A percentile compares a stretch with the other conserved stretches of the same genome.
Conservation (phyloP, 192 early-diverging fungal species). For the Chytriomyces sp. region DNA sequence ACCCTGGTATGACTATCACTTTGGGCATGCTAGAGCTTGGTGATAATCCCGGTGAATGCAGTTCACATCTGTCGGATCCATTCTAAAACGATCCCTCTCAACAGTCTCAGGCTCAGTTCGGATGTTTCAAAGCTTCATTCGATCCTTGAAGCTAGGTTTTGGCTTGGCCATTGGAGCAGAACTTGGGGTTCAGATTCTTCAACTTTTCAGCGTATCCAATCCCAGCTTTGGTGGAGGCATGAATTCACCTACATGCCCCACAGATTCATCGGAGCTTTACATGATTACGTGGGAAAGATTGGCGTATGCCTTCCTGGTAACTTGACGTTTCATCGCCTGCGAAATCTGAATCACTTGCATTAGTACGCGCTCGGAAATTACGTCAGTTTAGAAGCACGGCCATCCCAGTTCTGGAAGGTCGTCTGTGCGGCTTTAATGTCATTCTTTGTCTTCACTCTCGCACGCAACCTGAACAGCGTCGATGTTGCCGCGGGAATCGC, state of each 20-base stretch:
- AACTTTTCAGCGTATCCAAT: neutral
- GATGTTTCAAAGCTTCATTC: constrained; percentile 23
- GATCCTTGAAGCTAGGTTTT: constrained; percentile 20
- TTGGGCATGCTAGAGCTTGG: constrained; percentile 20
- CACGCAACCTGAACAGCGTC: neutral
- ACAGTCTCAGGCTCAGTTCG: constrained; percentile 26
- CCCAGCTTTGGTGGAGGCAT: neutral
- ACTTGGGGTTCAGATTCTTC: constrained; percentile 3
- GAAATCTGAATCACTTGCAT: neutral
- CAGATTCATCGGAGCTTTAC: neutral
- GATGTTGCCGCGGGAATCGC: constrained; percentile 20
- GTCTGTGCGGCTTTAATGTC: neutral
- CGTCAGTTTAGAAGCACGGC: neutral
- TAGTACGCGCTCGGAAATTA: neutral
- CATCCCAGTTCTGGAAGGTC: constrained; percentile 1
- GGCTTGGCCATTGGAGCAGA: constrained; percentile 23
- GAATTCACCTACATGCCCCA: neutral
- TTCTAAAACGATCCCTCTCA: neutral
- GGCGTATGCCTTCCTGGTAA: neutral
- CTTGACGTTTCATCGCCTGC: neutral
- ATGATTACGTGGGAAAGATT: neutral
- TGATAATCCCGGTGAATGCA: neutral
- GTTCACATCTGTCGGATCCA: neutral
- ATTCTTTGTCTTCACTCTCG: constrained; percentile 6
- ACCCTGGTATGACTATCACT: constrained; percentile 4